Percentiles rank a stretch among this genome's conserved stretches.
These are phyloP conservation scores for Dissoconium aciculare DNA, from an alignment of 2,329 filamentous ascomycete species.

Conservation along the genomic window DNA sequence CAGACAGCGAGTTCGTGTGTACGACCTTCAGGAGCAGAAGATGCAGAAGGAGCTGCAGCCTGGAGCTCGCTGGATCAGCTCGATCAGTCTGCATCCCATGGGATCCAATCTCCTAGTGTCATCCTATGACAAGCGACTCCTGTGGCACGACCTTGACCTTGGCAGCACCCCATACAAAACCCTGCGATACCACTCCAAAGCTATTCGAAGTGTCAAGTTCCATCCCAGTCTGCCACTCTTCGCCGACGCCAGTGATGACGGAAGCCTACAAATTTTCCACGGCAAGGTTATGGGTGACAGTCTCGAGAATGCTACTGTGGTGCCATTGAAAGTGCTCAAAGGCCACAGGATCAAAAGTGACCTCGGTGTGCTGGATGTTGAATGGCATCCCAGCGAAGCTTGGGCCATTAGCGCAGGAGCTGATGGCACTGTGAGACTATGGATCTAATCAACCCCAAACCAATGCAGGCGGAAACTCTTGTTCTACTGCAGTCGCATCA, in stretches of 20 bases:
- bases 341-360: conserved; percentile 79
- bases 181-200: conserved; percentile 82
- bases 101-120: conserved; percentile 91
- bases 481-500: no score
- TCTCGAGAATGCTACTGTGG: conserved; percentile 92
- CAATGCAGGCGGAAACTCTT: no score
- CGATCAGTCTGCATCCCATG: conserved; percentile 80
- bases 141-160: conserved; percentile 95
- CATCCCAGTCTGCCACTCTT: conserved; percentile 71
- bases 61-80: conserved; percentile 86
- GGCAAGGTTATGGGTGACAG: conserved; percentile 87
- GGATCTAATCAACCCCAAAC: conserved; percentile 49
- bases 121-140: conserved; percentile 79
- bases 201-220: conserved; percentile 77
- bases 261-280: conserved; percentile 89
- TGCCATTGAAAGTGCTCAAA: conserved; percentile 83
- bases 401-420: conserved; percentile 92
- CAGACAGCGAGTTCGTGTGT: conserved; percentile 80
- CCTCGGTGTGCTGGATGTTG: conserved; percentile 80
- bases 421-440: conserved; percentile 82
- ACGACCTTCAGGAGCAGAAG: conserved; percentile 82
- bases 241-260: conserved; percentile 89
- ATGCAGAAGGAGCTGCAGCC: conserved; percentile 87
- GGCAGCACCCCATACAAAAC: conserved; percentile 89
- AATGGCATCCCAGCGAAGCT: conserved; percentile 89